Percentiles rank a stretch among this genome's conserved stretches.
Evolutionary conservation across 148 eudicot species (phyloP).

Genomic region (Agrostemma githago): DNA sequence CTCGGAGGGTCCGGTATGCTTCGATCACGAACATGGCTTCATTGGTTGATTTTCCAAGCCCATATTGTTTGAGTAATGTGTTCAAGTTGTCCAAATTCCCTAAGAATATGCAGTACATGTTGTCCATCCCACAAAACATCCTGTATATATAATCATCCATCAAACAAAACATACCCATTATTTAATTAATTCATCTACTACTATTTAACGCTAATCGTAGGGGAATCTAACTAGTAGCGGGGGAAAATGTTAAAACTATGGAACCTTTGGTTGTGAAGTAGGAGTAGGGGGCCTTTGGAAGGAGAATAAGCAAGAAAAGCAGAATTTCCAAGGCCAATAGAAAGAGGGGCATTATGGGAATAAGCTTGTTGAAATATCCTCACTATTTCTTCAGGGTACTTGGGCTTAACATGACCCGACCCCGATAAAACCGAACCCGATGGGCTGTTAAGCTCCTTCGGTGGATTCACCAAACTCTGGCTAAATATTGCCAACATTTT

Average conservation of each 20-base stretch:
- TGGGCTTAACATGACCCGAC: conserved; percentile 30
- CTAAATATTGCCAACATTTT: conserved; percentile 82
- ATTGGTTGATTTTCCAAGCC: conserved; percentile 55
- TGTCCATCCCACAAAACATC: conserved; percentile 65
- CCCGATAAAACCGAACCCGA: conserved; percentile 17
- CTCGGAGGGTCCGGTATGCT: conserved; percentile 85
- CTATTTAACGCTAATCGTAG: not conserved
- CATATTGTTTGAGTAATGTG: conserved; percentile 65
- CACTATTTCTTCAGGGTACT: conserved; percentile 49
- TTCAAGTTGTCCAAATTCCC: conserved; percentile 63
- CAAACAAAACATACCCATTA: not conserved
- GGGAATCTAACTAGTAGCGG: too few relatives aligned
- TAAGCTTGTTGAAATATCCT: conserved; percentile 47
- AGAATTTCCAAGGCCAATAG: conserved; percentile 52
- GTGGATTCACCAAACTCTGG: conserved; percentile 62
- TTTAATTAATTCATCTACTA: too few relatives aligned
- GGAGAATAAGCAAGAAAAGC: conserved; percentile 67
- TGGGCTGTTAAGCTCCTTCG: conserved; percentile 77
- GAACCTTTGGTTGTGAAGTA: conserved; percentile 26
- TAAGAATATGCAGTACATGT: conserved; percentile 68
- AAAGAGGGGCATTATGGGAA: conserved; percentile 37
- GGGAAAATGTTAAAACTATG: too few relatives aligned
- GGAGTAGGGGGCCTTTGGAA: conserved; percentile 29
- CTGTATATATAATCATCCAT: conserved; percentile 26
- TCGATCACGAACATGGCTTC: conserved; percentile 73